Evolutionary conservation across 441 rosid species (phyloP), one percentile per base, ranked within the genome.

Genomic region (Kokia cookei): DNA sequence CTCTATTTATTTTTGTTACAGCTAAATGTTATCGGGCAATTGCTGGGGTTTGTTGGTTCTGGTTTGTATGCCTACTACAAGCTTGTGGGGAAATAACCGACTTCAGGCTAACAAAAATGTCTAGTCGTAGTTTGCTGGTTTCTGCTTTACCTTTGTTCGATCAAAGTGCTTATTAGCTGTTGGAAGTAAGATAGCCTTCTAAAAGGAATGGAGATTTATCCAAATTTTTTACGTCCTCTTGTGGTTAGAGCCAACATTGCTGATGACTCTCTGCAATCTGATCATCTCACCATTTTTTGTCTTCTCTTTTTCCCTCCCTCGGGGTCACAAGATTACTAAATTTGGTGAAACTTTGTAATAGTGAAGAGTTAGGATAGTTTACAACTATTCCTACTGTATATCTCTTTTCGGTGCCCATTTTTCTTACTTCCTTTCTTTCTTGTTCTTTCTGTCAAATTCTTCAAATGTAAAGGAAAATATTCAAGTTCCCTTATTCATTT

Each of bases 11-110:
- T 53, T 67, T 73, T 55, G 62, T 67, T 78, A 78, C 94, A 93
- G 99, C 86, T 96, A 84, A 96, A 96, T 82, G 84, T 96, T 47
- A 77, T 83, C 10, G 99, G 99, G 45, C 99, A 96, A 82, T 58
- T 84, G 57, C 86, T 96, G 66, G 99, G 99, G 55, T 93, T 96
- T 81, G 55, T 86, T n/a, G 99, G 99, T 74, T 96, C 99, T 37
- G 98, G 91, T 72, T 76, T 92, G 78, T 96, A 96, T 75, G 99
- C 99, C 73, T 93, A 87, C 82, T 88, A 77, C 78, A 96, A 92
- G 89, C 86, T 96, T 67, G 53, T 82, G 2, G 97, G 97, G 73
- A 87, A 81, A 79, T 92, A 77, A 86, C 55, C 55, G 11, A 45
- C 42, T 60, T 13, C 26, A 42, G 50, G 43, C 72, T 60, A 24